Conservation (phyloP, 163 green algal genomes). For the Scenedesmus sp. region DNA sequence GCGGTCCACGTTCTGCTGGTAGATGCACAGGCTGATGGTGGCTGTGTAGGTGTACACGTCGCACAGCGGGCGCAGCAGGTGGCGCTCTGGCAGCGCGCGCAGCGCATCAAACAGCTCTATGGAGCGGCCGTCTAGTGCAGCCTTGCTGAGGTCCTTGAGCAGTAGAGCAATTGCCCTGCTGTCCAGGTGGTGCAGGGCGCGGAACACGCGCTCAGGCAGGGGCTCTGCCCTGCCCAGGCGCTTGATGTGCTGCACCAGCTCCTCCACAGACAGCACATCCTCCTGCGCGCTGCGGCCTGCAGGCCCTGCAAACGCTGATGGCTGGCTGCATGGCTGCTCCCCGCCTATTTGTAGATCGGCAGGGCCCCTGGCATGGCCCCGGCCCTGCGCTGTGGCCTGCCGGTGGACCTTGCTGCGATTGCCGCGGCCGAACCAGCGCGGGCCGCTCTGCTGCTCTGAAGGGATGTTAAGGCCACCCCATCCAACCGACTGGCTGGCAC, state of each 20-base stretch:
- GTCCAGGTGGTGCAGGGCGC: constrained; percentile 73
- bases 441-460: not conserved
- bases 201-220: constrained; percentile 67
- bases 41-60: constrained; percentile 78
- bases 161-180: constrained; percentile 72
- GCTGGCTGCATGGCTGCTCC: not conserved
- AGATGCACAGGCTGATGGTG: constrained; percentile 71
- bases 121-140: constrained; percentile 60
- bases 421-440: constrained; percentile 20
- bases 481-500: not conserved
- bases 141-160: constrained; percentile 77
- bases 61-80: constrained; percentile 62
- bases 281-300: constrained; percentile 13
- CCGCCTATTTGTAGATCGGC: not conserved
- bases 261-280: constrained; percentile 68
- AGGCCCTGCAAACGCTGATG: not conserved
- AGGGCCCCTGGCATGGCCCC: not conserved
- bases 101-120: constrained; percentile 83
- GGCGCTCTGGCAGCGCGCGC: constrained; percentile 57
- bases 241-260: constrained; percentile 65
- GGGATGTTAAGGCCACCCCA: no score
- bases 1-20: constrained; percentile 67
- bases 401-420: not conserved
- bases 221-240: constrained; percentile 57
- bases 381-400: not conserved